These are phyloP conservation scores for Russula abietina DNA, from an alignment of 768 basidiomycete genomes.

Conservation along the genomic window DNA sequence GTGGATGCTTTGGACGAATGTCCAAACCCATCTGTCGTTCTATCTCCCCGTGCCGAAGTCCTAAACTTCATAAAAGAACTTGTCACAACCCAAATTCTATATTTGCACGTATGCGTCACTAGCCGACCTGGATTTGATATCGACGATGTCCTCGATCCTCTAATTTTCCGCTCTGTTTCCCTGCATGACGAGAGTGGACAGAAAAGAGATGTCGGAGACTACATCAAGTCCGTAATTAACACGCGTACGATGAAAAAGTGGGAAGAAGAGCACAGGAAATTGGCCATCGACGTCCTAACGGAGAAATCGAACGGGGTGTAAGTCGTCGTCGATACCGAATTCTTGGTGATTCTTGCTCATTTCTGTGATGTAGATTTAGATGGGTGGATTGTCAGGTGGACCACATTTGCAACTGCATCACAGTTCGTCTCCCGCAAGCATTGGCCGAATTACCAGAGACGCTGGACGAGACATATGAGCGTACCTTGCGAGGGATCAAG, in stretches of 20 bases:
- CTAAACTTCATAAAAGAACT: background rate
- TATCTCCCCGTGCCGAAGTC: background rate
- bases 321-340: background rate
- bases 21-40: background rate
- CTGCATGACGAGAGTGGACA: background rate
- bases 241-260: background rate
- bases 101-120: background rate
- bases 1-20: background rate
- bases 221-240: background rate
- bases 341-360: background rate
- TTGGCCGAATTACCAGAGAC: background rate
- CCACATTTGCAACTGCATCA: background rate
- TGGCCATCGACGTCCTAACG: background rate
- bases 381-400: background rate
- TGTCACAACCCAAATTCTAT: background rate
- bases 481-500: background rate
- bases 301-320: background rate
- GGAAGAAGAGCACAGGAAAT: background rate
- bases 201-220: background rate
- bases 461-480: background rate
- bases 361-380: background rate
- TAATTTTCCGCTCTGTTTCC: background rate
- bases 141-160: background rate
- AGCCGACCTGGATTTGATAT: background rate
- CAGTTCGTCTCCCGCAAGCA: background rate